A percentile compares a stretch with the other conserved stretches of the same genome.
Conservation (phyloP, 352 stramenopile genomes). For the Phytophthora lateralis region DNA sequence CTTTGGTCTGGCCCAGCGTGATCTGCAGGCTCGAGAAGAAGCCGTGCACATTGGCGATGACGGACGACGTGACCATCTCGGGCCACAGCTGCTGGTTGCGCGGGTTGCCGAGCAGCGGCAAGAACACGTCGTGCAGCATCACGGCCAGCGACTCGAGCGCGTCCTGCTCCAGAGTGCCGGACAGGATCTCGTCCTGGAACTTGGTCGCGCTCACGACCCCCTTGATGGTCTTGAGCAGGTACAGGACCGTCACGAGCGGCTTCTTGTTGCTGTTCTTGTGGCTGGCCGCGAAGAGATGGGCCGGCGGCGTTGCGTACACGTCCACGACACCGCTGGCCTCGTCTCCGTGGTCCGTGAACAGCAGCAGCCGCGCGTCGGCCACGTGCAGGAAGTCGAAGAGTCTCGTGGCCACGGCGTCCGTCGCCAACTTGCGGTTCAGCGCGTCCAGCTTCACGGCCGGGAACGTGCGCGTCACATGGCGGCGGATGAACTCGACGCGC, state of each 20-base stretch:
- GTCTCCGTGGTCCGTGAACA: constrained; percentile 76
- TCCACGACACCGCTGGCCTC: constrained; percentile 55
- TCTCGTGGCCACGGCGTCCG: constrained; percentile 55
- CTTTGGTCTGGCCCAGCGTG: constrained; percentile 84
- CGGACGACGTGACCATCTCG: constrained; percentile 81
- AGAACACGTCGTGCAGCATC: constrained; percentile 78
- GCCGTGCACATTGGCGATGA: constrained; percentile 77
- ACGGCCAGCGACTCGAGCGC: constrained; percentile 74
- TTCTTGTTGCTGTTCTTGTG: constrained; percentile 17
- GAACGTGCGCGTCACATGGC: constrained; percentile 70
- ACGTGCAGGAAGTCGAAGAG: constrained; percentile 82
- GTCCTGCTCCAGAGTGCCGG: constrained; percentile 73
- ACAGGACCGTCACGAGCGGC: constrained; percentile 61
- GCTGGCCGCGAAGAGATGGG: constrained; percentile 45
- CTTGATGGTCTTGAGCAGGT: constrained; percentile 78
- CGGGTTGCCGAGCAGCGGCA: constrained; percentile 76
- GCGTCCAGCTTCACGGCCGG: constrained; percentile 61
- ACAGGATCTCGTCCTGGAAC: constrained; percentile 75
- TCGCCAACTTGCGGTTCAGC: constrained; percentile 65
- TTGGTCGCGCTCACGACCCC: constrained; percentile 61
- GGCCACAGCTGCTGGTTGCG: constrained; percentile 83
- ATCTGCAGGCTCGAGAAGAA: constrained; percentile 90
- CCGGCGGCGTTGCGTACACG: constrained; percentile 67
- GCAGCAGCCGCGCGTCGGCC: constrained; percentile 57
- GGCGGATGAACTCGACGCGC: constrained; percentile 71